Percentiles rank a stretch among this genome's conserved stretches.
These are phyloP conservation scores for Ceratobasidium sp. DNA, from an alignment of 1,284 basidiomycete species.

Conservation along the genomic window DNA sequence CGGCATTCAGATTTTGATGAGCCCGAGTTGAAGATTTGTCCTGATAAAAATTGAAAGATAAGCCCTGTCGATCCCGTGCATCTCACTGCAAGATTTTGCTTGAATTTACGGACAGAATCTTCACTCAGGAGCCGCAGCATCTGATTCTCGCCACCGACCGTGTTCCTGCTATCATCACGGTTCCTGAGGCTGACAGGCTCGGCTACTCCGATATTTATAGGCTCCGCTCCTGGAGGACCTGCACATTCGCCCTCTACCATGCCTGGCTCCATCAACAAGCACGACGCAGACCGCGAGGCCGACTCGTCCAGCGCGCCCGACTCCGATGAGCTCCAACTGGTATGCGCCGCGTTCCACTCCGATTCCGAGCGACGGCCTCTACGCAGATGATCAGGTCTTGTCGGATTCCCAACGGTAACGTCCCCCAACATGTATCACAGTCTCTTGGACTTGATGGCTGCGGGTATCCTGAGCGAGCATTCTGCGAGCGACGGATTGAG, in stretches of 20 bases:
- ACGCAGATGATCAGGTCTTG: slow-evolving; percentile 51
- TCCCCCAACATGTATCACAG: slow-evolving; percentile 59
- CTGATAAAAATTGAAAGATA: too few species aligned
- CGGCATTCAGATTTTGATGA: not conserved
- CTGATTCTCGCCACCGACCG: slow-evolving; percentile 1
- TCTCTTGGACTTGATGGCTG: slow-evolving; percentile 65
- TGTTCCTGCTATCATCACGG: too few species aligned
- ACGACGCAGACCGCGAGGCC: not conserved
- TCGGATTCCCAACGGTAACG: slow-evolving; percentile 67
- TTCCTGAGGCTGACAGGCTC: not conserved
- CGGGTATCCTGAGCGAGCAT: slow-evolving; percentile 72
- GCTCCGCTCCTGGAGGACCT: not conserved
- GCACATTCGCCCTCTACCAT: slow-evolving; percentile 7
- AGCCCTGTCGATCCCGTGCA: too few species aligned
- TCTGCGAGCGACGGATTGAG: slow-evolving; percentile 70
- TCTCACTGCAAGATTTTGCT: too few species aligned
- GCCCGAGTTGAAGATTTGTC: too few species aligned
- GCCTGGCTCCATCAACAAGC: slow-evolving; percentile 25
- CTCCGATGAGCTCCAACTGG: slow-evolving; percentile 70
- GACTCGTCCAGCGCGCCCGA: slow-evolving; percentile 53
- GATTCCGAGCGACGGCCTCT: slow-evolving; percentile 48
- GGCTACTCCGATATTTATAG: slow-evolving; percentile 14
- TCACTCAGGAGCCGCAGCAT: not conserved
- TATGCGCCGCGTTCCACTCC: slow-evolving; percentile 52
- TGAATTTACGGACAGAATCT: too few species aligned